phyloP scores from a whole-genome alignment of 2,329 filamentous ascomycete species.

The Metarhizium guizhouense region DNA sequence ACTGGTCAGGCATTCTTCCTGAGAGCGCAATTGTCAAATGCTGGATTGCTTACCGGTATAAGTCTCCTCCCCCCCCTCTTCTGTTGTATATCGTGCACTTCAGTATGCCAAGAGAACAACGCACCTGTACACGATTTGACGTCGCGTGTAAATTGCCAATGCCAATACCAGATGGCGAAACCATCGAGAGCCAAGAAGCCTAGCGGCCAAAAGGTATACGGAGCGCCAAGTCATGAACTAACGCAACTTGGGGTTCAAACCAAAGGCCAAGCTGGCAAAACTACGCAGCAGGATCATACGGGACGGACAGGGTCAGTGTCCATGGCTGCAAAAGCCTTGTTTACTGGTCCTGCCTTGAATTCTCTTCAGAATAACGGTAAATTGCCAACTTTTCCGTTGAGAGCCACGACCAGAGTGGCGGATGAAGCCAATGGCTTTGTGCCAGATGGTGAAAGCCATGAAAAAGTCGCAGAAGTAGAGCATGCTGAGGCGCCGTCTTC shows the following conservation, averaged over 20 bases:
- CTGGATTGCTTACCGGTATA: too few relatives aligned
- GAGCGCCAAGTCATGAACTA: not conserved
- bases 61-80: not conserved
- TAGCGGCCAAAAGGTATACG: not conserved
- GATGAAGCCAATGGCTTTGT: not conserved
- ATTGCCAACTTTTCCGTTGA: not conserved
- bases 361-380: not conserved
- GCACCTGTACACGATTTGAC: not conserved
- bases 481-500: not conserved
- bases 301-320: not conserved
- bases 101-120: not conserved
- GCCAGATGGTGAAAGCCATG: not conserved
- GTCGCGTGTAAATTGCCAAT: not conserved
- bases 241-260: not conserved
- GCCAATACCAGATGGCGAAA: not conserved
- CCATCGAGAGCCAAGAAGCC: not conserved
- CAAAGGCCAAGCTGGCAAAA: not conserved
- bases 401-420: not conserved
- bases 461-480: not conserved
- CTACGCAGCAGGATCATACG: not conserved
- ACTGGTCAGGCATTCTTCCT: too few relatives aligned
- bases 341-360: not conserved
- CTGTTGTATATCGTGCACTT: not conserved
- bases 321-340: not conserved
- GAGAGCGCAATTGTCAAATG: too few relatives aligned